Conservation (phyloP, 2,329 filamentous ascomycete species). For the Calycina herbarum region DNA sequence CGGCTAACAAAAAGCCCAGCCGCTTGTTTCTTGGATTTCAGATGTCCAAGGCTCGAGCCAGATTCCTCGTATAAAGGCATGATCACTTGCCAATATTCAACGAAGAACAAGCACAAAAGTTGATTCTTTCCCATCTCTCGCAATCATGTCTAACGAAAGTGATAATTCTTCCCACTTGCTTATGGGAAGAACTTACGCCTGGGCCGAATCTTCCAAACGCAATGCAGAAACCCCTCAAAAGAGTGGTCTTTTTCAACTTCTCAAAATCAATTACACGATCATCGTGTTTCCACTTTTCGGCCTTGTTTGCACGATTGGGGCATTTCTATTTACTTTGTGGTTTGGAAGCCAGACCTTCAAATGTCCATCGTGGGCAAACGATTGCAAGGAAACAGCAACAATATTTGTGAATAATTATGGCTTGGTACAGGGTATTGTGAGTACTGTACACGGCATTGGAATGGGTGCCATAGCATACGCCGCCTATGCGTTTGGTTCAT, state of each 20-base stretch:
- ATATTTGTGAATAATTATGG: neutral
- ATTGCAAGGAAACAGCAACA: neutral
- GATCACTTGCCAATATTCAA: no score
- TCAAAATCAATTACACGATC: neutral
- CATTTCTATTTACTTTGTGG: neutral
- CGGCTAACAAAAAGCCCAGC: no score
- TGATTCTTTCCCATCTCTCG: neutral
- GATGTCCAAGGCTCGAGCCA: no score
- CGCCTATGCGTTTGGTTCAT: neutral
- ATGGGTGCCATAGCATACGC: neutral
- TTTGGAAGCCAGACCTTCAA: slow-evolving; percentile 2
- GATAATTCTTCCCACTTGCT: neutral
- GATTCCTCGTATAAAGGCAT: no score
- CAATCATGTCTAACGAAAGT: neutral
- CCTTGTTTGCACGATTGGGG: neutral
- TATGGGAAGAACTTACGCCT: neutral
- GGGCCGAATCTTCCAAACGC: neutral
- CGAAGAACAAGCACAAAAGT: no score
- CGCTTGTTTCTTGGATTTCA: no score
- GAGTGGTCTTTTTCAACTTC: neutral
- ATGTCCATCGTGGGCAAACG: neutral
- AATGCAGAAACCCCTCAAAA: neutral
- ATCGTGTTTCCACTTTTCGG: neutral
- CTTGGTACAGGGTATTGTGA: slow-evolving; percentile 1
- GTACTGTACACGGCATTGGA: neutral